Conservation (phyloP, 2,329 filamentous ascomycete species). For the Diaporthe batatas region DNA sequence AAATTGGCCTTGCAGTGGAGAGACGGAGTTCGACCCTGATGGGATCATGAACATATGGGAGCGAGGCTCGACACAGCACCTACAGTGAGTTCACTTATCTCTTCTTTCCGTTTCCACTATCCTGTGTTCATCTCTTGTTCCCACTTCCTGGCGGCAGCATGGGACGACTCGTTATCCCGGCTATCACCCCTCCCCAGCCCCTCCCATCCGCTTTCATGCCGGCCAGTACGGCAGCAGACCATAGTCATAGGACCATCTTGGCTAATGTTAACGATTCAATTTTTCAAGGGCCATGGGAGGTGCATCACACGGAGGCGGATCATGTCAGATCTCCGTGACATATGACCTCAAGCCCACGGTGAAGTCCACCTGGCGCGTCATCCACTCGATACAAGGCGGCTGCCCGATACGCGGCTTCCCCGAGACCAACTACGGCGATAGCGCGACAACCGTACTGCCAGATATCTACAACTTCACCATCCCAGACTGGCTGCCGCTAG, state of each 20-base stretch:
- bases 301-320: slow-evolving; percentile 13
- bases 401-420: slow-evolving; percentile 22
- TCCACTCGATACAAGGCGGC: slow-evolving; percentile 25
- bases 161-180: no score
- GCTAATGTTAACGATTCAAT: not conserved
- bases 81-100: not conserved
- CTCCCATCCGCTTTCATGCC: no score
- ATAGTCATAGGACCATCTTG: not conserved
- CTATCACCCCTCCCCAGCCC: no score
- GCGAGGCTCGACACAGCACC: not conserved
- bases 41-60: slow-evolving; percentile 27
- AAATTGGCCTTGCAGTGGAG: slow-evolving; percentile 12
- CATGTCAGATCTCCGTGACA: slow-evolving; percentile 21
- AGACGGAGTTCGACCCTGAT: slow-evolving; percentile 11
- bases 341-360: slow-evolving; percentile 14
- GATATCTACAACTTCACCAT: slow-evolving; percentile 25
- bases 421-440: slow-evolving; percentile 28
- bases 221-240: accelerated
- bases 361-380: slow-evolving; percentile 15
- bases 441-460: not conserved
- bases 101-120: not conserved
- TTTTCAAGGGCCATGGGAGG: slow-evolving; percentile 6
- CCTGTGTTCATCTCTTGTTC: not conserved
- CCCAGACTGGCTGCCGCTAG: slow-evolving; percentile 18
- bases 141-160: not conserved